Percentiles rank a stretch among this genome's conserved stretches.
Evolutionary conservation across 2,329 filamentous ascomycete species (phyloP).

Genomic region (Aspergillus sp.): DNA sequence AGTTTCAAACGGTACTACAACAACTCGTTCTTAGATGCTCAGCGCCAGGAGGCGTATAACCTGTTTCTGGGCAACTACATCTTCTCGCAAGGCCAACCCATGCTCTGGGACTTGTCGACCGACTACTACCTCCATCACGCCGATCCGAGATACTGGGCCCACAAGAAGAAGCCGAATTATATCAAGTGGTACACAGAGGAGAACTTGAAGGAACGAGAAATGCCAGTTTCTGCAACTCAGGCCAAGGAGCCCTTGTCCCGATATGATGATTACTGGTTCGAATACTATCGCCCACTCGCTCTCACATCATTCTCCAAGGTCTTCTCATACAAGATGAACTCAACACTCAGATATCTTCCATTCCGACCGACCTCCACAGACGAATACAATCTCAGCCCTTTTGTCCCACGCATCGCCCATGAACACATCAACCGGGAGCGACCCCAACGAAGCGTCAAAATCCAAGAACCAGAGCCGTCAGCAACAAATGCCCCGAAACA

Average conservation of each 20-base stretch:
- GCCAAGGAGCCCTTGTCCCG: constrained; percentile 45
- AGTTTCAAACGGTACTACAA: constrained; percentile 99
- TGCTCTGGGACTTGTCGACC: constrained; percentile 93
- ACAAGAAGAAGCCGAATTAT: constrained; percentile 67
- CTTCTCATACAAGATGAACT: constrained; percentile 90
- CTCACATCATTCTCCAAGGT: constrained; percentile 89
- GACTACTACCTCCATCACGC: constrained; percentile 96
- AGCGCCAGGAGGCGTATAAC: constrained; percentile 97
- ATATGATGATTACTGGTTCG: constrained; percentile 95
- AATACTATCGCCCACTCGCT: constrained; percentile 88
- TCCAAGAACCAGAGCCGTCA: constrained; percentile 60
- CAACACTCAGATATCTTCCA: constrained; percentile 78
- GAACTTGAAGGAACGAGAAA: constrained; percentile 63
- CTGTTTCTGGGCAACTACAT: constrained; percentile 96
- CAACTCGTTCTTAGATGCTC: constrained; percentile 96
- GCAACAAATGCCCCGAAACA: constrained; percentile 11
- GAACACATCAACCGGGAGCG: constrained; percentile 59
- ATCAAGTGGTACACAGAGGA: constrained; percentile 84
- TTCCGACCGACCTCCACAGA: constrained; percentile 67
- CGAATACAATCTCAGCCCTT: constrained; percentile 83
- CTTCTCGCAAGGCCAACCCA: constrained; percentile 80
- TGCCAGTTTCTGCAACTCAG: constrained; percentile 49
- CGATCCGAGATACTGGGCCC: constrained; percentile 72
- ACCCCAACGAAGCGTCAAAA: constrained; percentile 62
- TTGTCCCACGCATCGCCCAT: constrained; percentile 68